Conservation (phyloP, 2,329 filamentous ascomycete species). For the Fusarium sp. region DNA sequence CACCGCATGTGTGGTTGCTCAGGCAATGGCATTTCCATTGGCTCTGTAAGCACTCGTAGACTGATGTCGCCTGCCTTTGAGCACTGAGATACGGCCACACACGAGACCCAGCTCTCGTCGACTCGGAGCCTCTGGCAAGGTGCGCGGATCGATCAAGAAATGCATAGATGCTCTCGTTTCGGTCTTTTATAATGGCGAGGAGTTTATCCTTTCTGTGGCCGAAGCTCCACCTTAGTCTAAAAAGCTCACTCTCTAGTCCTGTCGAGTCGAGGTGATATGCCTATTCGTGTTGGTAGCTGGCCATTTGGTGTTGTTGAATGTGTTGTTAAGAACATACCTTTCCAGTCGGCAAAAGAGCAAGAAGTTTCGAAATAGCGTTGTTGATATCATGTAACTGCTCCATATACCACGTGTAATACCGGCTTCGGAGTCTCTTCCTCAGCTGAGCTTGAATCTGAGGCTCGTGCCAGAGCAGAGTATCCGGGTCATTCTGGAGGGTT, state of each 20-base stretch:
- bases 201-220: neutral
- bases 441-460: neutral
- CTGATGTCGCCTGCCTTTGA: neutral
- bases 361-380: neutral
- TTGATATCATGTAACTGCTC: neutral
- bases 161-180: neutral
- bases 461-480: neutral
- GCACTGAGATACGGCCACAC: neutral
- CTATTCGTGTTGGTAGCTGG: neutral
- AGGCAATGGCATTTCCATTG: neutral
- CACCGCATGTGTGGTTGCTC: neutral
- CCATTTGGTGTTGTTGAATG: neutral
- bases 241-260: neutral
- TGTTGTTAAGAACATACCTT: neutral
- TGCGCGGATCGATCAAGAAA: neutral
- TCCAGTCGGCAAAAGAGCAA: neutral
- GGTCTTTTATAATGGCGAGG: neutral
- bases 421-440: neutral
- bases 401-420: conserved; percentile 5
- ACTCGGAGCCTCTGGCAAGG: neutral
- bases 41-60: neutral
- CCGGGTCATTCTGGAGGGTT: neutral
- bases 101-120: neutral
- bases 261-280: neutral
- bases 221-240: neutral